Percentiles rank a stretch among this genome's conserved stretches.
Evolutionary conservation across 352 stramenopile species (phyloP).

Genomic region (Elongisporangium anandrum): DNA sequence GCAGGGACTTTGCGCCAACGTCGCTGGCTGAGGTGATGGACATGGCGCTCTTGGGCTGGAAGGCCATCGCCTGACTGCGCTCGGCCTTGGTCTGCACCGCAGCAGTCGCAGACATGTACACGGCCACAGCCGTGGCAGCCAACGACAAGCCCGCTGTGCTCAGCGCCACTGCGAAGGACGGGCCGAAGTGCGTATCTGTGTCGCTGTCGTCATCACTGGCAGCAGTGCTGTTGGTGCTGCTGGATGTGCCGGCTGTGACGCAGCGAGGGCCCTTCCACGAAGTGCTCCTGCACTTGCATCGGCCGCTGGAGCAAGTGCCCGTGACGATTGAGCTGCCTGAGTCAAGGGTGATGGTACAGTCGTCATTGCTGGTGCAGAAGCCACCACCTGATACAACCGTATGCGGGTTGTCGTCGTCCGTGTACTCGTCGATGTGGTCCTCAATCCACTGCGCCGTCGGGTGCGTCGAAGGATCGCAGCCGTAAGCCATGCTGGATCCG

Average conservation of each 20-base stretch:
- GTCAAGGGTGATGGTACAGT: constrained; percentile 37
- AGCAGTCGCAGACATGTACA: constrained; percentile 10
- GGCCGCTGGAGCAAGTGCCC: constrained; percentile 25
- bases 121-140: constrained; percentile 8
- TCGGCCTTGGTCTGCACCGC: constrained; percentile 12
- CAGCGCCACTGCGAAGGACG: constrained; percentile 19
- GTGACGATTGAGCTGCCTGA: constrained; percentile 19
- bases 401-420: constrained; percentile 48
- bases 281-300: constrained; percentile 26
- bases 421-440: constrained; percentile 69
- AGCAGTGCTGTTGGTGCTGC: constrained; percentile 9
- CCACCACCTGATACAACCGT: constrained; percentile 44
- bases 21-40: constrained; percentile 14
- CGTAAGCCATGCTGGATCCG: constrained; percentile 33
- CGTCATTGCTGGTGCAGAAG: constrained; percentile 43
- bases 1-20: constrained; percentile 4
- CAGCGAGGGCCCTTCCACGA: constrained; percentile 46
- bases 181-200: constrained; percentile 7
- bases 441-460: constrained; percentile 64
- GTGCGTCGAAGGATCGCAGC: constrained; percentile 48
- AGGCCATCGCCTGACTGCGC: constrained; percentile 14
- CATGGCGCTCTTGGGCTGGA: constrained; percentile 11
- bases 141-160: constrained; percentile 16
- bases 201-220: constrained; percentile 6
- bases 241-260: constrained; percentile 22